Evolutionary conservation across 192 early-diverging fungal species (phyloP).

Genomic region (Backusella macrospora): DNA sequence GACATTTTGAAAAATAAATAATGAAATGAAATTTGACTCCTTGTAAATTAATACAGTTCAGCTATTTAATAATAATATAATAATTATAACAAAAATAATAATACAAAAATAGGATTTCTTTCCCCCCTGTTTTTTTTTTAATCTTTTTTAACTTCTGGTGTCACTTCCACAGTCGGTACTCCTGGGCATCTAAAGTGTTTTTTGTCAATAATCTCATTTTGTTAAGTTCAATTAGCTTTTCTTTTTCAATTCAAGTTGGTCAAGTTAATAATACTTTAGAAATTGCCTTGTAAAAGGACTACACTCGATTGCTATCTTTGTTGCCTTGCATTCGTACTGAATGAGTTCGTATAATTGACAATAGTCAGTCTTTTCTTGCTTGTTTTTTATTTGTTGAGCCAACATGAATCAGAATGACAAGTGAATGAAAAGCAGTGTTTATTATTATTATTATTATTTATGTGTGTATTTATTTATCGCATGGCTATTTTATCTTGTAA

Average conservation of each 20-base stretch:
- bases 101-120: not conserved
- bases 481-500: too few species aligned
- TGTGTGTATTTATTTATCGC: too few species aligned
- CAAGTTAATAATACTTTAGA: not conserved
- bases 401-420: not conserved
- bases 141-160: not conserved
- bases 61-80: not conserved
- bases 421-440: too few species aligned
- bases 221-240: too few species aligned
- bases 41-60: not conserved
- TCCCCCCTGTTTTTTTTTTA: not conserved
- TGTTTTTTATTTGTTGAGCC: constrained; percentile 2
- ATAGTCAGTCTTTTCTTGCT: not conserved
- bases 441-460: too few species aligned
- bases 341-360: constrained; percentile 1
- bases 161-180: not conserved
- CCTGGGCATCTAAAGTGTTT: not conserved
- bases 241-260: not conserved
- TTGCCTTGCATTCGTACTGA: constrained; percentile 6
- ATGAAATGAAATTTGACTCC: constrained; percentile 8
- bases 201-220: not conserved
- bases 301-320: not conserved
- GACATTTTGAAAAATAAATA: not conserved
- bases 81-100: not conserved
- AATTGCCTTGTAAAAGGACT: constrained; percentile 8